phyloP scores from a whole-genome alignment of 2,329 filamentous ascomycete species.

The Pestalotiopsis sp. region DNA sequence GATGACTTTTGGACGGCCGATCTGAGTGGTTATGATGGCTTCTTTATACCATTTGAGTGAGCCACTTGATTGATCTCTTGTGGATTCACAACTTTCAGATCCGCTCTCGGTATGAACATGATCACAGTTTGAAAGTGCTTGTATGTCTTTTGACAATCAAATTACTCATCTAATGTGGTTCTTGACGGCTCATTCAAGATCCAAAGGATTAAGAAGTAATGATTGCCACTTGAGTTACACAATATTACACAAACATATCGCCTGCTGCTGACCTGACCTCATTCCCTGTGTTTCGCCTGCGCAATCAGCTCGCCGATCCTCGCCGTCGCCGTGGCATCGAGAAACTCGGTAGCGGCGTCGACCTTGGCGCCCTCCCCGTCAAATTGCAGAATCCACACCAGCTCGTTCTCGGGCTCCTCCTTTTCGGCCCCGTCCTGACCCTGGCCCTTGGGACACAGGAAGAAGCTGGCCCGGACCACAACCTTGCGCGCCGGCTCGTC shows the following conservation, averaged over 20 bases:
- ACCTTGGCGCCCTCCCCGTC: neutral
- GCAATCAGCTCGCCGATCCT: neutral
- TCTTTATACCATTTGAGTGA: neutral
- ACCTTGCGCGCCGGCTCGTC: conserved; percentile 2
- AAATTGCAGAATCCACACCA: neutral
- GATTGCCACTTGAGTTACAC: too few relatives aligned
- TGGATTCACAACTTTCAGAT: too few relatives aligned
- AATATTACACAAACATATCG: neutral
- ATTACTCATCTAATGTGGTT: too few relatives aligned
- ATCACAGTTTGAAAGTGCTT: too few relatives aligned
- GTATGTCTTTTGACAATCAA: too few relatives aligned
- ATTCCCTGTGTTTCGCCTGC: neutral
- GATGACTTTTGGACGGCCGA: conserved; percentile 4
- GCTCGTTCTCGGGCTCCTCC: neutral
- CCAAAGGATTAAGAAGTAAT: too few relatives aligned
- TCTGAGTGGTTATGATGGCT: neutral
- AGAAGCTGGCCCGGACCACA: neutral
- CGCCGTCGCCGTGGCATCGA: neutral
- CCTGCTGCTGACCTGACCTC: neutral
- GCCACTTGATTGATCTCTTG: too few relatives aligned
- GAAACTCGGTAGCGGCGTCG: neutral
- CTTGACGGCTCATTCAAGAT: too few relatives aligned
- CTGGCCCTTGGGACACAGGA: neutral
- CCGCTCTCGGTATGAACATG: too few relatives aligned
- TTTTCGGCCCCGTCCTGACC: neutral